These are phyloP conservation scores for Boletus rubescentipes DNA, from an alignment of 768 basidiomycete genomes.

Conservation along the genomic window DNA sequence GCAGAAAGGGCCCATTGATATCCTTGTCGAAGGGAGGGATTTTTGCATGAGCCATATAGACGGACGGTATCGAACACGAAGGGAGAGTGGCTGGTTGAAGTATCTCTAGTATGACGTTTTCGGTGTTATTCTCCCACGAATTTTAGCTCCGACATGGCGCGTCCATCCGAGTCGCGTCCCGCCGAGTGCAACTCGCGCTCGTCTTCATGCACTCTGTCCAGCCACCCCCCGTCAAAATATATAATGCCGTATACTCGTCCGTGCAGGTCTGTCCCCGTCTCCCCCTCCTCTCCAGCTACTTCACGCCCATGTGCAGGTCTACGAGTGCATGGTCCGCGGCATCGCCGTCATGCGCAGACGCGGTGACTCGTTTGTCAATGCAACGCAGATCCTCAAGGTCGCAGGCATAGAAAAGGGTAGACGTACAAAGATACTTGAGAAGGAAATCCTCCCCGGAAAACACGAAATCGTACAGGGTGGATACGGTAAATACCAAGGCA, in stretches of 20 bases:
- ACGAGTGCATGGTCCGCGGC: constrained; percentile 97
- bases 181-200: constrained; percentile 20
- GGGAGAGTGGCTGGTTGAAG: too few relatives aligned
- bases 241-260: constrained; percentile 90
- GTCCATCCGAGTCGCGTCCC: constrained; percentile 32
- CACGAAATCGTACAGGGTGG: constrained; percentile 99
- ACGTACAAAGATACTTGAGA: constrained; percentile 94
- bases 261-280: constrained; percentile 57
- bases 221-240: constrained; percentile 71
- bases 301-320: constrained; percentile 54
- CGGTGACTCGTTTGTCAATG: constrained; percentile 94
- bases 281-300: background rate
- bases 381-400: constrained; percentile 98
- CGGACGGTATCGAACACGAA: too few relatives aligned
- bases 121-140: constrained; percentile 18
- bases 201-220: constrained; percentile 36
- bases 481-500: constrained; percentile 99
- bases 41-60: too few relatives aligned
- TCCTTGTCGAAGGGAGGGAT: constrained; percentile 80
- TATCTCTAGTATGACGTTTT: too few relatives aligned
- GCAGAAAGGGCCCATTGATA: constrained; percentile 94
- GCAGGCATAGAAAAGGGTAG: constrained; percentile 97
- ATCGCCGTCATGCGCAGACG: constrained; percentile 98
- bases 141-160: constrained; percentile 35
- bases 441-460: constrained; percentile 92